Evolutionary conservation across 2,329 filamentous ascomycete genomes (phyloP).

Genomic region (Cladosporium austrohemisphaericum): DNA sequence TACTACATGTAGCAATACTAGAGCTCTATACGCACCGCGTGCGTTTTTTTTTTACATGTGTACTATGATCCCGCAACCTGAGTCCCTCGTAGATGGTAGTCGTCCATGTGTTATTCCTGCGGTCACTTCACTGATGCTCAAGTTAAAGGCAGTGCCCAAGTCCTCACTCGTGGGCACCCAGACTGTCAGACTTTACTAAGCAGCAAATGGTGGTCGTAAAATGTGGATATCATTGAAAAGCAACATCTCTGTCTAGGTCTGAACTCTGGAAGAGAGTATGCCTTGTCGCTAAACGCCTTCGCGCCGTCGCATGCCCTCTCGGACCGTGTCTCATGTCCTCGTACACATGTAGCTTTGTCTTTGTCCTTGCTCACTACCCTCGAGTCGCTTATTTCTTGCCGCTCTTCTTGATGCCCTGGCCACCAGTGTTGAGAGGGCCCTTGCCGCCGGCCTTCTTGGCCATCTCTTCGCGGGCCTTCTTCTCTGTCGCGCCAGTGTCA

Average conservation of each 20-base stretch:
- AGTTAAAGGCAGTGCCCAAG: too few relatives aligned
- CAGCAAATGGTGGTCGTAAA: neutral
- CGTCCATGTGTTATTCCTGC: too few relatives aligned
- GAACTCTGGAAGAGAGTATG: neutral
- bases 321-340: neutral
- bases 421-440: conserved; percentile 78
- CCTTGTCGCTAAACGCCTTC: conserved; percentile 10
- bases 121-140: too few relatives aligned
- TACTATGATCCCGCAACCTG: too few relatives aligned
- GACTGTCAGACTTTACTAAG: too few relatives aligned
- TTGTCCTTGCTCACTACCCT: neutral
- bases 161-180: too few relatives aligned
- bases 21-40: too few relatives aligned
- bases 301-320: neutral
- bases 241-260: neutral
- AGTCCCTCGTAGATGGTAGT: too few relatives aligned
- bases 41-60: too few relatives aligned
- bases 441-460: conserved; percentile 81
- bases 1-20: too few relatives aligned
- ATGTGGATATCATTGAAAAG: conserved; percentile 11
- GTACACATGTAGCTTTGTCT: neutral
- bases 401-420: conserved; percentile 94
- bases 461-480: conserved; percentile 76
- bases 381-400: conserved; percentile 74
- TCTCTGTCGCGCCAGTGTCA: conserved; percentile 36